Percentiles rank a stretch among this genome's conserved stretches.
These are phyloP conservation scores for Linnemannia schmuckeri DNA, from an alignment of 192 early-diverging fungal species.

Conservation along the genomic window DNA sequence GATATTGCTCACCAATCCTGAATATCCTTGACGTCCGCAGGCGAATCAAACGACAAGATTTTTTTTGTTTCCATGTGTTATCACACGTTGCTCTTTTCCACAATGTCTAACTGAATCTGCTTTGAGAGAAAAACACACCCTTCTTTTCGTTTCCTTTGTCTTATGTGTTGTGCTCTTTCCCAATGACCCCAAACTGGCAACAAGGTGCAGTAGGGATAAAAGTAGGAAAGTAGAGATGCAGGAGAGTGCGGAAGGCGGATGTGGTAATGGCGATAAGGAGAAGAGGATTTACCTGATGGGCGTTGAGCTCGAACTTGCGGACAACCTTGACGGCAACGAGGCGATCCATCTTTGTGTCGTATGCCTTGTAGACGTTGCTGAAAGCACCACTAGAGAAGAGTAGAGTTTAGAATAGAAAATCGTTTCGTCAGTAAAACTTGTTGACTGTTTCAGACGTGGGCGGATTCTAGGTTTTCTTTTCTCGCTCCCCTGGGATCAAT, in stretches of 20 bases:
- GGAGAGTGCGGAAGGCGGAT: not conserved
- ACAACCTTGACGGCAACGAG: slow-evolving; percentile 90
- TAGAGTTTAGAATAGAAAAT: not conserved
- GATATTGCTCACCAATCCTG: not conserved
- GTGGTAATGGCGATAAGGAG: not conserved
- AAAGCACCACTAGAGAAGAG: slow-evolving; percentile 80
- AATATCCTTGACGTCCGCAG: not conserved
- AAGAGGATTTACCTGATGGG: slow-evolving; percentile 68
- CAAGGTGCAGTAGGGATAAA: slow-evolving; percentile 2
- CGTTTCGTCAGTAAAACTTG: not conserved
- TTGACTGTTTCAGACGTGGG: not conserved
- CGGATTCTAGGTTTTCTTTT: not conserved
- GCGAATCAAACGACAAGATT: not conserved
- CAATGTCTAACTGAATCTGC: not conserved
- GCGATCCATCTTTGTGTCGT: slow-evolving; percentile 70
- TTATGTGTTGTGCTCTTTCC: slow-evolving; percentile 13
- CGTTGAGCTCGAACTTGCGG: slow-evolving; percentile 77
- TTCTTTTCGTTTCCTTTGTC: not conserved
- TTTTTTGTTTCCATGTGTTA: not conserved
- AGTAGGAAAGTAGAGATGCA: not conserved
- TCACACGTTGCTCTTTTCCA: not conserved
- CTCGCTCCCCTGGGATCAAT: not conserved
- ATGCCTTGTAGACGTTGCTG: slow-evolving; percentile 85
- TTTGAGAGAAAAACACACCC: not conserved
- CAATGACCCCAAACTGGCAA: slow-evolving; percentile 13